Conservation (phyloP, 192 early-diverging fungal genomes). For the Powellomyces hirtus region DNA sequence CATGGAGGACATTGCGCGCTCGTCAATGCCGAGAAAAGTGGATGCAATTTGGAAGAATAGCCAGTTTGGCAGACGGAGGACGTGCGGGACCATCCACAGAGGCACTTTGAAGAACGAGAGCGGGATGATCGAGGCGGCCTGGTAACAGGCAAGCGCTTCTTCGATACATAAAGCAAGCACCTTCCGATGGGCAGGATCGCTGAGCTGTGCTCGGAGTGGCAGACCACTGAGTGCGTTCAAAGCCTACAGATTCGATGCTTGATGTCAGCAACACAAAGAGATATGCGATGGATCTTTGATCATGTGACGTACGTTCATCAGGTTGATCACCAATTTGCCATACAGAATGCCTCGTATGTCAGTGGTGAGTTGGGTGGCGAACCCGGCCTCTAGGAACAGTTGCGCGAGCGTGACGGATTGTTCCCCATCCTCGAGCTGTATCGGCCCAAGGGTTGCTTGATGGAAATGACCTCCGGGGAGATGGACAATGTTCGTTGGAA, state of each 20-base stretch:
- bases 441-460: background rate
- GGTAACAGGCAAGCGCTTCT: too few relatives aligned
- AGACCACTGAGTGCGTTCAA: too few relatives aligned
- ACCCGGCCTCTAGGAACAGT: background rate
- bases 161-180: too few relatives aligned
- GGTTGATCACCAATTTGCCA: background rate
- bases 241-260: too few relatives aligned
- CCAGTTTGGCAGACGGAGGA: background rate
- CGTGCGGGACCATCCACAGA: too few relatives aligned
- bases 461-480: background rate
- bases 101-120: too few relatives aligned
- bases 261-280: too few relatives aligned
- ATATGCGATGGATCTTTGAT: too few relatives aligned
- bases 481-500: background rate
- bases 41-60: background rate
- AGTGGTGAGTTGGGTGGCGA: background rate
- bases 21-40: background rate
- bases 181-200: too few relatives aligned
- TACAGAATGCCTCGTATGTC: background rate
- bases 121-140: too few relatives aligned
- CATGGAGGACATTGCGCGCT: background rate
- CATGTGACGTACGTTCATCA: too few relatives aligned
- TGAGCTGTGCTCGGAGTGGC: too few relatives aligned
- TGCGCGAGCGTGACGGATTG: background rate
- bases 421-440: background rate